Percentiles rank a stretch among this genome's conserved stretches.
Evolutionary conservation across 768 basidiomycete species (phyloP).

Genomic region (Stropharia rugosoannulata): DNA sequence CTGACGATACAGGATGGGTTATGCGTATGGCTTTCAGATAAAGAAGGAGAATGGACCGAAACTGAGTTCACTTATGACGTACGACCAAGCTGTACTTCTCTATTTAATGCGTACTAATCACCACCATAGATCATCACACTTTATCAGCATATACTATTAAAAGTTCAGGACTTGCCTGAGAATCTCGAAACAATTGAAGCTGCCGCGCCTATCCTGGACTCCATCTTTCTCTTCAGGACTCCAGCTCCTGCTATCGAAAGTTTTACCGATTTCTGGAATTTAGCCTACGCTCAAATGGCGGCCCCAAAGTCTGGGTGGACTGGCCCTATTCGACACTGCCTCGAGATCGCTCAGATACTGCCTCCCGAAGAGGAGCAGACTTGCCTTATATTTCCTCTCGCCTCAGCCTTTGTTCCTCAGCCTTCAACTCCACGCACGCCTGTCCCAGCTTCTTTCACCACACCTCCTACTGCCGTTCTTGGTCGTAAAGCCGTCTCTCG

Average conservation of each 20-base stretch:
- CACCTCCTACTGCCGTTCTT: slow-evolving; percentile 17
- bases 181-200: slow-evolving; percentile 39
- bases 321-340: slow-evolving; percentile 26
- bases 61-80: slow-evolving; percentile 64
- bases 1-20: slow-evolving; percentile 54
- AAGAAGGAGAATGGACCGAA: slow-evolving; percentile 43
- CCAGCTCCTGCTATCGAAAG: slow-evolving; percentile 47
- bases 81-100: slow-evolving; percentile 16
- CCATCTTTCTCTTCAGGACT: slow-evolving; percentile 56
- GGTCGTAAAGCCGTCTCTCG: slow-evolving; percentile 12
- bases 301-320: slow-evolving; percentile 58
- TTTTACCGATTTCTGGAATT: slow-evolving; percentile 64
- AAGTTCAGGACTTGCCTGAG: slow-evolving; percentile 46
- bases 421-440: slow-evolving; percentile 18
- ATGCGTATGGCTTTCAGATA: slow-evolving; percentile 64
- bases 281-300: slow-evolving; percentile 37
- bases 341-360: slow-evolving; percentile 16
- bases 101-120: not conserved
- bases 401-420: slow-evolving; percentile 10
- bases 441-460: slow-evolving; percentile 20
- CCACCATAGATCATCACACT: slow-evolving; percentile 52
- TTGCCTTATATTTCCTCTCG: slow-evolving; percentile 7
- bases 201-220: slow-evolving; percentile 51
- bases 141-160: slow-evolving; percentile 58
- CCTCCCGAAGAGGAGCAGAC: not conserved